Base-by-base conservation (phyloP, 2,329 filamentous ascomycete genomes). In the Leptodontidium sp. region DNA sequence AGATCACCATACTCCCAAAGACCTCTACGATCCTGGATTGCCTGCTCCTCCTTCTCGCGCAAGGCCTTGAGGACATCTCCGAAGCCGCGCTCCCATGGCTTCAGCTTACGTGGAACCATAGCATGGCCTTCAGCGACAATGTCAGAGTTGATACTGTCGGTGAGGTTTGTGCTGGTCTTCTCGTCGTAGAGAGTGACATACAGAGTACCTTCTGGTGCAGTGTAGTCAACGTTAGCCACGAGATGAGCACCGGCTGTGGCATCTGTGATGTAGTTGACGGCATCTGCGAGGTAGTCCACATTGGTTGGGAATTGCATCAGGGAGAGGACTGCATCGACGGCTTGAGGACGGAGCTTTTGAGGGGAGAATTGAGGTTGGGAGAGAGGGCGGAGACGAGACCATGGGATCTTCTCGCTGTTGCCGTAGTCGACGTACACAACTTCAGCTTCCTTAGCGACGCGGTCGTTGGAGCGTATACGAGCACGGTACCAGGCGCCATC, bases 1-100 rank as follows among this genome's bases (percentile, higher is more conserved):
- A 97, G 86, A 80, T 98, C 96, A 75, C 96, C 96, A 81, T 98
- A 99, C 86, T 99, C 96, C 94, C 95, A 99, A 87, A 97, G 96
- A 53, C 96, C 96, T 73, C 89, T 85, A 71, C 94, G 88, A 67
- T 90, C 89, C 66, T 87, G 84, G 87, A 97, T 97, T 4, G 95
- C 95, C 80, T 91, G 85, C 45, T 86, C 85, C 84, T 97, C 91
- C 63, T 91, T 87, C 80, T 91, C 87, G 77, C 88, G 90, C 70
- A 98, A 83, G 75, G 88, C 87, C 80, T 89, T 87, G 71, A 97
- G 82, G 53, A 94, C 88, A 43, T 92, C 86, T 67, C 87, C 86
- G 57, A 93, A 92, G 9, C 88, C 89, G 66, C 91, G 87, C 85
- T 98, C 96, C 92, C 94, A 98, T 0, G 90, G 85, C 87, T 94